Conservation (phyloP, 2,329 filamentous ascomycete species). For the Ceratocystis cubensis region DNA sequence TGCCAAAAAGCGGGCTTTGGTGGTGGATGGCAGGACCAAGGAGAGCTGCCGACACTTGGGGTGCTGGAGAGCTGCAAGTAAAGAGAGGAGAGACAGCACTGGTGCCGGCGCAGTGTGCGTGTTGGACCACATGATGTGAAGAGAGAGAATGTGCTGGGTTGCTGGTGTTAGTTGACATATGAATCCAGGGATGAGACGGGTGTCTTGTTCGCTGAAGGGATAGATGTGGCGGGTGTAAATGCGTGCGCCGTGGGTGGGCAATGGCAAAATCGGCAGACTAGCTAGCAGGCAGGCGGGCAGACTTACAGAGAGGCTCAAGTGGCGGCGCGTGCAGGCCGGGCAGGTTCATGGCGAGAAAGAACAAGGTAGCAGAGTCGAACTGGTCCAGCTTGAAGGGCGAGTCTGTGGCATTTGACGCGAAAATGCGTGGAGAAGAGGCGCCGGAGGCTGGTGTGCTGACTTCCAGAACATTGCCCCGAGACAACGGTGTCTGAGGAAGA, state of each 20-base stretch:
- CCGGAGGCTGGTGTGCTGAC: background rate
- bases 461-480: background rate
- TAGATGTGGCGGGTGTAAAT: too few species aligned
- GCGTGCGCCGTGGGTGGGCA: background rate
- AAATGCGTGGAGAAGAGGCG: background rate
- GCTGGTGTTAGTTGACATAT: background rate
- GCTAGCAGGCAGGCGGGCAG: background rate
- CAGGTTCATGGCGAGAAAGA: background rate
- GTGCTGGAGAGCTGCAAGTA: background rate
- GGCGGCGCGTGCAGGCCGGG: background rate
- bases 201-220: too few species aligned
- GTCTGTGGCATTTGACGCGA: conserved; percentile 2
- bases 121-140: background rate
- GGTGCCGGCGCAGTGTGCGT: background rate
- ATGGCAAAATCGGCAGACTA: background rate
- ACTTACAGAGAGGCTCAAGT: background rate
- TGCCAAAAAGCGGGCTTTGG: too few species aligned
- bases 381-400: background rate
- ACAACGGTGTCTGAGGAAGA: background rate
- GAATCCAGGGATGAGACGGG: background rate
- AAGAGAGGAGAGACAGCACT: background rate
- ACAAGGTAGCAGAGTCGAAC: background rate
- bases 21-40: background rate
- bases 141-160: background rate
- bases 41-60: background rate